Base-by-base conservation (phyloP, 2,329 filamentous ascomycete genomes). In the Exophiala viscosa region DNA sequence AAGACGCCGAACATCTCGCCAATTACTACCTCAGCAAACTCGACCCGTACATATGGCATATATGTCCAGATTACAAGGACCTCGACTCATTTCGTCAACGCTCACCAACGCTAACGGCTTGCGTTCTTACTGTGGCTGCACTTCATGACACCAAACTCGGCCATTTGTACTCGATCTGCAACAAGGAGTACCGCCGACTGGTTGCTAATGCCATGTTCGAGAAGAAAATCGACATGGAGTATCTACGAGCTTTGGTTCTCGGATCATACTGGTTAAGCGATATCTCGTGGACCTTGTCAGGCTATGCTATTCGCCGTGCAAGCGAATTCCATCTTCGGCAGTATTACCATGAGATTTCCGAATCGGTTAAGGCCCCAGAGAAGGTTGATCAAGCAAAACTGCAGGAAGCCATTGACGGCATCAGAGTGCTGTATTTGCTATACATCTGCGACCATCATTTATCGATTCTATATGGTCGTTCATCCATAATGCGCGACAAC, bases 191-290 rank as follows among this genome's bases (percentile, higher is more conserved):
- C 59, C 73, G 75, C 31, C 71, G 70, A 17, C 62, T 80, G n/a
- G 75, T 79, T 34, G 75, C 77, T 3, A 72, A 74, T 39, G 75
- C 76, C 1, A 77, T 81, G 73, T 74, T 80, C 44, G 75, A 75
- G 51, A 70, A 74, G 35, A 74, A 76, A 38, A 73, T 78, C 46
- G 75, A 75, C 35, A 64, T 75, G 49, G 76, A 80, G 55, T 74
- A 76, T 58, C 67, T 81, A 47, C 72, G 76, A 31, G 78, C 76
- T 2, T 65, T 81, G 43, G 80, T 77, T 55, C 76, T 80, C 39
- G 78, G 73, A 6, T 75, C 77, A 4, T 80, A 79, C 58, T 81
- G 78, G 78, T 70, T 81, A 7, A 75, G 75, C 17, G 77, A 81
- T 60, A 73, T 80, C 13, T 73, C 71, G 1, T 72, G 72, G 66